Conservation (phyloP, 1,139 yeast species). For the Meyerozyma sp. region DNA sequence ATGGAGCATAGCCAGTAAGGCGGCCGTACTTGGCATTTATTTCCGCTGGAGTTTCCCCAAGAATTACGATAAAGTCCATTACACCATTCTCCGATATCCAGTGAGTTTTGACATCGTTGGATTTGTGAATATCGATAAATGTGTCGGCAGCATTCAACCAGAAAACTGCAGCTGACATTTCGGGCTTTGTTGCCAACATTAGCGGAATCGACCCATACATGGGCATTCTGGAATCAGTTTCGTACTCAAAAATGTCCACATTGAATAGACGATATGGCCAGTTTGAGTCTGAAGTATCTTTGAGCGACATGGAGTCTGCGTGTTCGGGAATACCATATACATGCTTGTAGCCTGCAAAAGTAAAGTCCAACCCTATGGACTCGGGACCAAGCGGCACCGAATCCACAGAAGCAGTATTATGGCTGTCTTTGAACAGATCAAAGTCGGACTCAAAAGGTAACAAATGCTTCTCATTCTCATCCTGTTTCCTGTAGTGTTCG, state of each 20-base stretch:
- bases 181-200: slow-evolving; percentile 62
- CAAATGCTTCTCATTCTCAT: slow-evolving; percentile 32
- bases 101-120: slow-evolving; percentile 48
- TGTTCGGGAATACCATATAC: slow-evolving; percentile 96
- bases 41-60: slow-evolving; percentile 57
- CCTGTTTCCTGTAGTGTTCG: slow-evolving; percentile 64
- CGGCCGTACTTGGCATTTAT: slow-evolving; percentile 60
- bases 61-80: slow-evolving; percentile 66
- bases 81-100: slow-evolving; percentile 94
- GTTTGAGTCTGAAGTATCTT: slow-evolving; percentile 54
- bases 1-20: slow-evolving; percentile 66
- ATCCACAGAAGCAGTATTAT: slow-evolving; percentile 57
- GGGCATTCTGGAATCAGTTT: slow-evolving; percentile 72
- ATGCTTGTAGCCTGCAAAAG: slow-evolving; percentile 53
- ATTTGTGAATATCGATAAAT: slow-evolving; percentile 64
- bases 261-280: slow-evolving; percentile 81
- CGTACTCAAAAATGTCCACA: slow-evolving; percentile 93
- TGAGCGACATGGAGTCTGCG: slow-evolving; percentile 70
- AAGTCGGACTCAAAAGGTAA: slow-evolving; percentile 52
- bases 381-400: slow-evolving; percentile 82
- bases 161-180: slow-evolving; percentile 66
- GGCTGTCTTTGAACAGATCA: slow-evolving; percentile 56
- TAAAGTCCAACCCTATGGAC: slow-evolving; percentile 73
- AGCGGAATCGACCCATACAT: slow-evolving; percentile 96
- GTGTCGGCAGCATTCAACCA: slow-evolving; percentile 96